phyloP scores from a whole-genome alignment of 495 filamentous ascomycete genomes.

The Podospora anserina region DNA sequence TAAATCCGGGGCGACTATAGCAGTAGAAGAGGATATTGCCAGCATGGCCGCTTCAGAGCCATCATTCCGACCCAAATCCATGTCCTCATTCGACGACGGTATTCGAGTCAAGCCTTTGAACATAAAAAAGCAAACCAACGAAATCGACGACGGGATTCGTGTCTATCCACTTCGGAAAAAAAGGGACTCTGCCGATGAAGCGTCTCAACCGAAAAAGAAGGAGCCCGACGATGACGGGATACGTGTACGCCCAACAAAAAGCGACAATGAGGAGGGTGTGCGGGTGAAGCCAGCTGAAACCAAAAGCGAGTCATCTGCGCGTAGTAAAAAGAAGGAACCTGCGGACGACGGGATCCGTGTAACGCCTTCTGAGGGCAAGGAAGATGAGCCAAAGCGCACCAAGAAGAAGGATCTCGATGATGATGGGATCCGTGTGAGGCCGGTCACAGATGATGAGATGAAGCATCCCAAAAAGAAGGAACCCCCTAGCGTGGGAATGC shows the following conservation, averaged over 20 bases:
- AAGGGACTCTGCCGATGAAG: conserved; percentile 31
- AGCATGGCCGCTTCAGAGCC: conserved; percentile 20
- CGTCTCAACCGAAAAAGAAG: conserved; percentile 18
- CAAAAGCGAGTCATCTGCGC: not conserved
- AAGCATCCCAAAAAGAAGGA: not conserved
- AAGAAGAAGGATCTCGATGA: not conserved
- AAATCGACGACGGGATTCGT: conserved; percentile 38
- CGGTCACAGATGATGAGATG: not conserved
- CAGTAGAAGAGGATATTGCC: conserved; percentile 29
- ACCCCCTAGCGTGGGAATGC: not conserved
- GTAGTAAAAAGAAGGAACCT: not conserved
- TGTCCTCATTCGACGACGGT: conserved; percentile 31
- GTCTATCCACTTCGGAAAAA: conserved; percentile 26
- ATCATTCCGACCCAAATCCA: conserved; percentile 19
- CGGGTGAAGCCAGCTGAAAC: conserved; percentile 25
- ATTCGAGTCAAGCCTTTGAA: conserved; percentile 35
- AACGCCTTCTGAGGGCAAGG: not conserved
- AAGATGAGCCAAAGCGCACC: not conserved
- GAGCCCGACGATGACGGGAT: conserved; percentile 32
- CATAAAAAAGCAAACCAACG: conserved; percentile 19
- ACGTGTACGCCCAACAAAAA: conserved; percentile 22
- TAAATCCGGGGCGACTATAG: conserved; percentile 31
- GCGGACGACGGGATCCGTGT: not conserved
- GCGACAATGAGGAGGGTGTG: conserved; percentile 19
- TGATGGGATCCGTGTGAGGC: not conserved